Evolutionary conservation across 768 basidiomycete species (phyloP), one percentile per base, ranked within the genome.

Genomic region (Multifurca ochricompacta): DNA sequence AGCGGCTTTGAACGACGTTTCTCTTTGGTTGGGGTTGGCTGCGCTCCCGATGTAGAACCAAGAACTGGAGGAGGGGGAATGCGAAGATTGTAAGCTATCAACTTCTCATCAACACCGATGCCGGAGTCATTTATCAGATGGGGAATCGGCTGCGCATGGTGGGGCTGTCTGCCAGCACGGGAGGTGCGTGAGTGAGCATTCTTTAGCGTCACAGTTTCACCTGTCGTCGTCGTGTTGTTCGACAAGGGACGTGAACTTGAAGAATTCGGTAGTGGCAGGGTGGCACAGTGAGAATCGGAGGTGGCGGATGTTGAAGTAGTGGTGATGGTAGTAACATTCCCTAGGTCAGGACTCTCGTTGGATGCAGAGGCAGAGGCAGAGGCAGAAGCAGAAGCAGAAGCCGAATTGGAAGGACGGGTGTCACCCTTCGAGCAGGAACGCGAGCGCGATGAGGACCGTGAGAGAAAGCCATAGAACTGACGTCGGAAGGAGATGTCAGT

Each of bases 381-480:
- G n/a, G n/a, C n/a, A n/a, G n/a, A n/a, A n/a, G n/a, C n/a, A n/a
- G n/a, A n/a, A n/a, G n/a, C n/a, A n/a, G n/a, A n/a, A n/a, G n/a
- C n/a, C n/a, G n/a, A n/a, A n/a, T 65, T 54, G 61, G 32, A 51
- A 3, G 53, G 47, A 11, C 37, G 43, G 31, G 35, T 45, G 25
- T 36, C 51, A 25, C 39, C 66, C 59, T 64, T 66, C 16, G 72
- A 67, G 11, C 75, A 74, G 14, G 83, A 80, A 36, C 81, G 82
- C n/a, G 83, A 84, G 64, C 79, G 77, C 35, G 78, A 79, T 50
- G 76, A 71, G 21, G 70, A 69, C 51, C 68, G 68, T 59, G 61
- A 67, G 48, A 74, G 70, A 68, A 87, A 84, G 25, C 73, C 76
- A 62, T 78, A 81, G 63, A 87, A 68, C 85, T 87, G 28, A 35